A percentile compares a stretch with the other conserved stretches of the same genome.
These are phyloP conservation scores for Suhomyces ambrosiae DNA, from an alignment of 1,139 yeast genomes.

Conservation along the genomic window DNA sequence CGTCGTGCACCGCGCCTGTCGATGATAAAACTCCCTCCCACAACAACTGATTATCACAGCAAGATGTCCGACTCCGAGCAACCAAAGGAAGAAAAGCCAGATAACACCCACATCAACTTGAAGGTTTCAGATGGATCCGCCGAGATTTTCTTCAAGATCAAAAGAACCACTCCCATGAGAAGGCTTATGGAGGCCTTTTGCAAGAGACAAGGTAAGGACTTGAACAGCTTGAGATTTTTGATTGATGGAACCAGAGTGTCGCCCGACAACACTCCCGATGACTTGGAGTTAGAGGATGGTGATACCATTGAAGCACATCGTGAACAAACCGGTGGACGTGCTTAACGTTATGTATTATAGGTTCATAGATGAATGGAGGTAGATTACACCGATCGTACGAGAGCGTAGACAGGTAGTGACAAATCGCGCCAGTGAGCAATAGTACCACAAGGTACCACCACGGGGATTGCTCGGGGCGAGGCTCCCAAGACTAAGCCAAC, in stretches of 20 bases:
- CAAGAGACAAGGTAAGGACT: conserved; percentile 92
- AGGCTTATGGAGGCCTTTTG: conserved; percentile 98
- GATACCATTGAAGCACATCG: conserved; percentile 98
- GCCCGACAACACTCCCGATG: conserved; percentile 90
- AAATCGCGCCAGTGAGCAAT: too few relatives aligned
- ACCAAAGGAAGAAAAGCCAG: conserved; percentile 62
- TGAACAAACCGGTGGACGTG: conserved; percentile 76
- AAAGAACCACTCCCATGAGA: conserved; percentile 87
- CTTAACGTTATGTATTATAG: conserved; percentile 5
- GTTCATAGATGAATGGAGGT: conserved; percentile 6
- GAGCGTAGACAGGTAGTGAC: not conserved
- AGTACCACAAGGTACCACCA: too few relatives aligned
- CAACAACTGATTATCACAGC: conserved; percentile 9
- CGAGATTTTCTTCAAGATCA: conserved; percentile 94
- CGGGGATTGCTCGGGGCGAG: too few relatives aligned
- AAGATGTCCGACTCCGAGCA: conserved; percentile 44
- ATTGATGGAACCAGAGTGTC: conserved; percentile 91
- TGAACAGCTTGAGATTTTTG: conserved; percentile 80
- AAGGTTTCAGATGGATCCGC: conserved; percentile 92
- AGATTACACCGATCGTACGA: not conserved
- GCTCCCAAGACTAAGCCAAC: not conserved
- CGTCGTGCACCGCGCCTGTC: conserved; percentile 10
- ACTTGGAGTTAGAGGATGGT: conserved; percentile 88
- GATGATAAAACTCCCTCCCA: conserved; percentile 1
- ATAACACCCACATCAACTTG: conserved; percentile 80